Evolutionary conservation across 1,284 basidiomycete genomes (phyloP), one percentile per base, ranked within the genome.

Genomic region (Trametes versicolor): DNA sequence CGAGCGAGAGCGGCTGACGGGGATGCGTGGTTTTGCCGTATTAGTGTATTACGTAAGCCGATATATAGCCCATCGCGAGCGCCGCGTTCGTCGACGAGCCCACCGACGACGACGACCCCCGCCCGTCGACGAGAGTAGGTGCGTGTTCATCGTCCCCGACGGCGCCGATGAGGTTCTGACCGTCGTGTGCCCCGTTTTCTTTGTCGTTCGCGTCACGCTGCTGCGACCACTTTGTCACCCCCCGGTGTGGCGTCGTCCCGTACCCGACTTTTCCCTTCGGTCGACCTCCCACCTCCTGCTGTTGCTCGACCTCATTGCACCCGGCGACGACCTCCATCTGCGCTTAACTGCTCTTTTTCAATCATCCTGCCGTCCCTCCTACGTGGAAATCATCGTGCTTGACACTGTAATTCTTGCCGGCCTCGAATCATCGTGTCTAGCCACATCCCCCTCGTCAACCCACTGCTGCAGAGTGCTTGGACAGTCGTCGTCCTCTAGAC

Each of bases 31-130:
- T 52, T 39, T 69, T 45, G 51, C 58, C 34, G 39, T 25, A 62
- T 52, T 59, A 59, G 67, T 63, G 60, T 51, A 61, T 69, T 69
- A 69, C 36, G 58, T 69, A 69, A 69, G 57, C 60, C 1, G 0
- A 56, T 62, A 69, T 69, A 66, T 60, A 66, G 49, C 25, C 19
- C 17, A 39, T 53, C 13, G 27, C 58, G 56, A 32, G 43, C 43
- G 55, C 50, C 58, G 23, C 64, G 52, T 41, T 47, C 59, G 58
- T 52, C 62, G 50, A 9, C 48, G 51, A 53, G 57, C 52, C 34
- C 63, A 62, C 62, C 68, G 68, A 69, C 67, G 67, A 66, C 68
- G 60, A 59, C 60, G 29, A 32, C 55, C 58, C 58, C 58, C 17
- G 45, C 63, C 62, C 58, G 57, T 58, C 58, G 65, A 61, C 63